Base-by-base conservation (phyloP, 345 rosid genomes). In the Populus tremula region DNA sequence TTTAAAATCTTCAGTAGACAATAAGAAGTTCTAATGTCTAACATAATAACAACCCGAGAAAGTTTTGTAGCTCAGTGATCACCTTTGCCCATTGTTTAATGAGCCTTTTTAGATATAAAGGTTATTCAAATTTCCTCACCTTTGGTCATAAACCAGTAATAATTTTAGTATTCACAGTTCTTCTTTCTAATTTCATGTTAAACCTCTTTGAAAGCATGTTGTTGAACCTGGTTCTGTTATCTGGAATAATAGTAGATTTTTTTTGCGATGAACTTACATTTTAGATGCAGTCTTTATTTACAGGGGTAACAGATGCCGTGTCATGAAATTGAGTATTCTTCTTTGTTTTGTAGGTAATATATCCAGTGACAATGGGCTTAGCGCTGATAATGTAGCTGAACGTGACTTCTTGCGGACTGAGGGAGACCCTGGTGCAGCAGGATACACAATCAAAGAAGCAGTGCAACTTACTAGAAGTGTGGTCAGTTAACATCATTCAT, bases 361-460 rank as follows among this genome's bases (percentile, higher is more conserved):
- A 36, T 70, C 87, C 62, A 43, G 66, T 61, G 68, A 69, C 50
- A 65, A 68, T 47, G 72, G 71, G 85, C 70, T 64, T 63, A 78
- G 75, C 71, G 69, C 54, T 87, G 86, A 82, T 80, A 79, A 76
- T 88, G 91, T 89, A 71, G 81, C 78, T 76, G 93, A 87, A 50
- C 94, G 99, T 17, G 98, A 95, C 86, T 84, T 85, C 80, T 81
- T 95, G 82, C 86, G 96, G 72, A 90, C 96, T 81, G 98, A 91
- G 61, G 99, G 99, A 29, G 97, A 95, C 77, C 99, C 99, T 70
- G 97, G 90, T 36, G 97, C 94, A 50, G 87, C 84, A 23, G 98
- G 99, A 50, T 93, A 93, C 85, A 89, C 99, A 8, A 90, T 91
- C 83, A 90, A 84, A 85, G 98, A 95, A 91, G 96, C 96, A 7